These are phyloP conservation scores for Vinca minor DNA, from an alignment of 257 asterid species.

Conservation along the genomic window DNA sequence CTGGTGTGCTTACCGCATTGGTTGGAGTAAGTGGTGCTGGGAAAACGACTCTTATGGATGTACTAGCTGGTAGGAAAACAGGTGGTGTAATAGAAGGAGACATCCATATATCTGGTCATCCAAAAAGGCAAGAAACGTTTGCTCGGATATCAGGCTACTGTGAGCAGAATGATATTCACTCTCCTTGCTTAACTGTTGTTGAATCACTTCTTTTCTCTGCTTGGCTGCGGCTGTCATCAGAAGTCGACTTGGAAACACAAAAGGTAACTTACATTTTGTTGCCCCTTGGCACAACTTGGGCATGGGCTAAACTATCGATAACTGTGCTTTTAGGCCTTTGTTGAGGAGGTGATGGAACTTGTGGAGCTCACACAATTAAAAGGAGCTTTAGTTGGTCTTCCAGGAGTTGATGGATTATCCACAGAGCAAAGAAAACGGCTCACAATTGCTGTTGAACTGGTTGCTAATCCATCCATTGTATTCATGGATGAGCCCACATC, in stretches of 20 bases:
- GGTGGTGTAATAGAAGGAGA: conserved; percentile 85
- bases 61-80: conserved; percentile 89
- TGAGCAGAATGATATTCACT: conserved; percentile 93
- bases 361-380: conserved; percentile 78
- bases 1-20: conserved; percentile 90
- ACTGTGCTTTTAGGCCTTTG: conserved; percentile 61
- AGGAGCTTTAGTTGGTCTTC: conserved; percentile 86
- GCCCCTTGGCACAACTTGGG: conserved; percentile 4
- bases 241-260: conserved; percentile 74
- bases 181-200: conserved; percentile 81
- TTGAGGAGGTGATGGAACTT: conserved; percentile 94
- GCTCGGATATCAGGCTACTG: conserved; percentile 97
- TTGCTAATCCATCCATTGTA: conserved; percentile 84
- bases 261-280: conserved; percentile 38
- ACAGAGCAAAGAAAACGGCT: conserved; percentile 93
- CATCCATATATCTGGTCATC: conserved; percentile 74
- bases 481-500: conserved; percentile 98
- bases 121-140: conserved; percentile 83
- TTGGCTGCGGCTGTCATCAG: conserved; percentile 72
- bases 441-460: conserved; percentile 93
- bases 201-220: conserved; percentile 93
- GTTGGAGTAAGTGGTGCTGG: conserved; percentile 98
- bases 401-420: conserved; percentile 89
- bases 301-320: conserved; percentile 21
- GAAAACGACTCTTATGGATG: conserved; percentile 97